A percentile compares a stretch with the other conserved stretches of the same genome.
phyloP scores from a whole-genome alignment of 495 filamentous ascomycete genomes.

The Penicillium pulvis region DNA sequence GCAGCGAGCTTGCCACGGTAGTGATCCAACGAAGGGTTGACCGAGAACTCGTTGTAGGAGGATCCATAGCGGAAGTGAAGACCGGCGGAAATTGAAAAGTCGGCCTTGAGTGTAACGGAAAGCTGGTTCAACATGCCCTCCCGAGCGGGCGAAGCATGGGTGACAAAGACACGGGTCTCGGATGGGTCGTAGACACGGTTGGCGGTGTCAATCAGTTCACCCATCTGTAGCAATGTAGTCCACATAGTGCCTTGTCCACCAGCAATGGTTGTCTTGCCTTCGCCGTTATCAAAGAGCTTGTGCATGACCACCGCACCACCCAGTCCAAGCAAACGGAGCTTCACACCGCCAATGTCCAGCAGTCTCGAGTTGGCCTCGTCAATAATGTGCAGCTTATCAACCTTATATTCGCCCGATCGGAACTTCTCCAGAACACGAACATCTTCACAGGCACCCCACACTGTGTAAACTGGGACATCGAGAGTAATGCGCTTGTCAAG shows the following conservation, averaged over 20 bases:
- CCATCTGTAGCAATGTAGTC: conserved; percentile 98
- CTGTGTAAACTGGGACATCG: conserved; percentile 96
- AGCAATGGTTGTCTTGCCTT: conserved; percentile 96
- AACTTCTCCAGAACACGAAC: conserved; percentile 98
- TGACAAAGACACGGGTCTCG: conserved; percentile 97
- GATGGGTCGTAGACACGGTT: conserved; percentile 98
- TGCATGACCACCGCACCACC: conserved; percentile 99
- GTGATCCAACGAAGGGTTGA: conserved; percentile 96
- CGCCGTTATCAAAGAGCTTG: conserved; percentile 99
- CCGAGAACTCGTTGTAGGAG: conserved; percentile 99
- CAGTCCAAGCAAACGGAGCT: conserved; percentile 90
- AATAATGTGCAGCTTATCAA: conserved; percentile 95
- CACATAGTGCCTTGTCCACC: conserved; percentile 99
- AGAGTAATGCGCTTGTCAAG: conserved; percentile 85
- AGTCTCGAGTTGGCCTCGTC: conserved; percentile 96
- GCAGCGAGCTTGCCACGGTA: conserved; percentile 99
- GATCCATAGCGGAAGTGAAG: conserved; percentile 99
- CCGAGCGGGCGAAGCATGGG: conserved; percentile 93
- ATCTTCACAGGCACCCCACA: conserved; percentile 99
- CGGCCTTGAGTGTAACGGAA: conserved; percentile 95
- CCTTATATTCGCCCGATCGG: conserved; percentile 96
- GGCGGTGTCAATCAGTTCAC: conserved; percentile 95
- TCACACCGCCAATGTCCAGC: conserved; percentile 91
- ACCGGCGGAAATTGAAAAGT: conserved; percentile 97
- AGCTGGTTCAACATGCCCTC: conserved; percentile 98